Evolutionary conservation across 176 grass and related monocot species (phyloP).

Genomic region (Avena eriantha): DNA sequence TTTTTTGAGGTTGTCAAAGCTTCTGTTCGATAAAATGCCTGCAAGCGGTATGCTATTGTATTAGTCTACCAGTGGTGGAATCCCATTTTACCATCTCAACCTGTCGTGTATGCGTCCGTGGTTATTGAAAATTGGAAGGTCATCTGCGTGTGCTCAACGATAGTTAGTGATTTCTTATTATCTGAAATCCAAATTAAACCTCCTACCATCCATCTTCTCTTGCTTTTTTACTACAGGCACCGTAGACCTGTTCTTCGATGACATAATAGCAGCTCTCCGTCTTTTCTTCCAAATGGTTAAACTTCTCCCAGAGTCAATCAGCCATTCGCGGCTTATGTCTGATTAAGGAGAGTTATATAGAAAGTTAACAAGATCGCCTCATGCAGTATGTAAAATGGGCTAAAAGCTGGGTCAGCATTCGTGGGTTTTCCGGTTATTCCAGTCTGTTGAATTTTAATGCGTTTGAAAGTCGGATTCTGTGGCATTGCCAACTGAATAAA

Average conservation of each 20-base stretch:
- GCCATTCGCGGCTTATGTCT: neutral
- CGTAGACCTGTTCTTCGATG: neutral
- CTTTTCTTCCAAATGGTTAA: neutral
- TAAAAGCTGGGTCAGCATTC: neutral
- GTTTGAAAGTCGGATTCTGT: neutral
- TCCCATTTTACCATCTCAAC: neutral
- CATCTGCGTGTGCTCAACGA: neutral
- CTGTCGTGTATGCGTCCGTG: neutral
- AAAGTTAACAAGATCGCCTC: neutral
- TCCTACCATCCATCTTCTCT: constrained; percentile 1
- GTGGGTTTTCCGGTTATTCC: neutral
- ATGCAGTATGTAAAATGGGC: neutral
- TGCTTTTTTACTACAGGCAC: neutral
- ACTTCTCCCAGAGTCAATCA: neutral
- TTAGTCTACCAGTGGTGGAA: constrained; percentile 1
- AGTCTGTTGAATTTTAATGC: neutral
- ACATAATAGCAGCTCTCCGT: neutral
- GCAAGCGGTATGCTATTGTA: neutral
- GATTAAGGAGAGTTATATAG: neutral
- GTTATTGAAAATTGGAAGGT: neutral
- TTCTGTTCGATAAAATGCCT: constrained; percentile 37
- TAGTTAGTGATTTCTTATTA: neutral
- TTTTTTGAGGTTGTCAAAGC: constrained; percentile 8
- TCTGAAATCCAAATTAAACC: constrained; percentile 20
- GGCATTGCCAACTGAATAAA: neutral